Evolutionary conservation across 2,329 filamentous ascomycete species (phyloP), one percentile per base, ranked within the genome.

Genomic region (Alternaria sp.): DNA sequence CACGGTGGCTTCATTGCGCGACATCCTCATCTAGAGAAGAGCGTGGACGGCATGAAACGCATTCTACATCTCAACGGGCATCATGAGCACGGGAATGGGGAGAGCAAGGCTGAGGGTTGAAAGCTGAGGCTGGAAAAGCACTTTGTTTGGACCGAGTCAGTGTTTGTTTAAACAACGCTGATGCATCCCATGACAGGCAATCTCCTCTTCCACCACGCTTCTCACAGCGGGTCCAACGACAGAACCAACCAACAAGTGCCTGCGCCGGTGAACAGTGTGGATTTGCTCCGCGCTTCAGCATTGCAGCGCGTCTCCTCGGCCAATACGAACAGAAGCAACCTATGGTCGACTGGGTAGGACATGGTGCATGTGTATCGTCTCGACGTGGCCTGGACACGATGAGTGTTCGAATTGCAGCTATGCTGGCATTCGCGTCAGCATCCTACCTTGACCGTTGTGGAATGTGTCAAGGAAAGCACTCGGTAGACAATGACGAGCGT

Each of bases 41-140:
- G 81, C 1, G 76, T 84, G 7, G 81, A 81, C 39, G 78, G 78
- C 36, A 76, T 84, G 7, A 81, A 78, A 57, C 79, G 77, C 59
- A 81, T 82, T 7, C 70, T 84, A 32, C 74, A 80, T 63, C 63
- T 81, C 12, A 77, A 75, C 9, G 62, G 39, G 14, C 51, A 63
- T n/a, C 64, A 66, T 47, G 43, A 61, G 26, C 42, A 53, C 24
- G 58, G 55, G 9, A 48, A 55, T 14, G 52, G 39, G 4, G 51
- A 61, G n/a, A 56, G 54, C 14, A 43, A 34, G n/a, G 57, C 66
- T 22, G 59, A 62, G 38, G 61, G 56, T 4, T 67, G 61, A 67
- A 22, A 22, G 32, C 28, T 30, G 8, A 30, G 9, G 28, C 28
- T 26, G 24, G 6, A 36, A 38, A 38, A 38, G 32, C 32, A 36